A percentile compares a stretch with the other conserved stretches of the same genome.
Conservation (phyloP, 2,329 filamentous ascomycete genomes). For the Fusarium metavorans region DNA sequence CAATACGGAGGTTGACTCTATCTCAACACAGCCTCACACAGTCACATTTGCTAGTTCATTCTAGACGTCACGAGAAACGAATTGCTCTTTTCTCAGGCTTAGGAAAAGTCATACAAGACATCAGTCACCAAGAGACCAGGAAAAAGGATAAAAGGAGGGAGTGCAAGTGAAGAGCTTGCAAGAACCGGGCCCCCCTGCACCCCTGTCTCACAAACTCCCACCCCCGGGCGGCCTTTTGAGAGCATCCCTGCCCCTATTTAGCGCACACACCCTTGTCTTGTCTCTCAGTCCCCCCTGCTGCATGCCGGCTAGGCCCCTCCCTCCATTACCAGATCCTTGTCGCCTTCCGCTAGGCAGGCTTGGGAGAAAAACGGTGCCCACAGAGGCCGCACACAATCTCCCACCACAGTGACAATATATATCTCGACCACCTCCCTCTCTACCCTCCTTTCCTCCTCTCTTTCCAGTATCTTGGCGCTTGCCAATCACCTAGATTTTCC, state of each 20-base stretch:
- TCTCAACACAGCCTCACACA: slow-evolving; percentile 37
- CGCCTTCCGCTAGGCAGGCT: slow-evolving; percentile 36
- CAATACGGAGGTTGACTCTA: slow-evolving; percentile 13
- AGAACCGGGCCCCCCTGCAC: slow-evolving; percentile 28
- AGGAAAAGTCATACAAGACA: slow-evolving; percentile 13
- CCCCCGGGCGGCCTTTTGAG: slow-evolving; percentile 25
- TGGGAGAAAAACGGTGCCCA: slow-evolving; percentile 39
- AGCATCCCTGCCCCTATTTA: slow-evolving; percentile 31
- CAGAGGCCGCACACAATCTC: slow-evolving; percentile 41
- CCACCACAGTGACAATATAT: slow-evolving; percentile 46
- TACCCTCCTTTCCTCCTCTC: slow-evolving; percentile 43
- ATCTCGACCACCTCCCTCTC: slow-evolving; percentile 47
- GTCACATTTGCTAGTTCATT: slow-evolving; percentile 26
- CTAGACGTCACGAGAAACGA: slow-evolving; percentile 12
- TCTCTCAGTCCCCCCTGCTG: slow-evolving; percentile 30
- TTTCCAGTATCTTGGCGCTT: slow-evolving; percentile 52
- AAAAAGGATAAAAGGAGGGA: slow-evolving; percentile 26
- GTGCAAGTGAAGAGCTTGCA: slow-evolving; percentile 34
- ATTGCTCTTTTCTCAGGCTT: not conserved
- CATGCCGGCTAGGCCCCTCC: slow-evolving; percentile 41
- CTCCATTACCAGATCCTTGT: slow-evolving; percentile 34
- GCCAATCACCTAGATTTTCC: slow-evolving; percentile 50
- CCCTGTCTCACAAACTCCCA: slow-evolving; percentile 12
- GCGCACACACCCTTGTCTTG: slow-evolving; percentile 14
- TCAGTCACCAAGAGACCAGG: slow-evolving; percentile 1